Conservation (phyloP, 2,329 filamentous ascomycete species). For the Pyricularia sp. region DNA sequence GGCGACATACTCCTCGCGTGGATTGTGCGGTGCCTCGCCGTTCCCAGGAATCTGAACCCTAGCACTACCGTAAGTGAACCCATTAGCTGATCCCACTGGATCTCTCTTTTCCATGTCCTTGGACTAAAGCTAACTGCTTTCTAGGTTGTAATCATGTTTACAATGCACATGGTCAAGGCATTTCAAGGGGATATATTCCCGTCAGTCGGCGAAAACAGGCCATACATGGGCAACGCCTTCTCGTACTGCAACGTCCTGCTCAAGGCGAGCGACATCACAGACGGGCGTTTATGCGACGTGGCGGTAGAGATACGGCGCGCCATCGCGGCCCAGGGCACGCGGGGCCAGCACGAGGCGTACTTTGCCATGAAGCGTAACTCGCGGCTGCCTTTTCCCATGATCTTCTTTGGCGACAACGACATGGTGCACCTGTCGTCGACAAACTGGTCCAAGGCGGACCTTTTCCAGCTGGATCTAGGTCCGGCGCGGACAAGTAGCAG, state of each 20-base stretch:
- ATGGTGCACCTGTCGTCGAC: background rate
- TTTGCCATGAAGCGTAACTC: background rate
- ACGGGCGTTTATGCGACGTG: background rate
- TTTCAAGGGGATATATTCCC: background rate
- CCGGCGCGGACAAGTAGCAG: too few species aligned
- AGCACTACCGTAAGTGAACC: background rate
- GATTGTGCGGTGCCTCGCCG: background rate
- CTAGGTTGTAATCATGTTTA: background rate
- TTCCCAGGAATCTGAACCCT: background rate
- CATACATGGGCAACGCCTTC: background rate
- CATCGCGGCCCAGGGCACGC: background rate
- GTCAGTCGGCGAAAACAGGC: background rate
- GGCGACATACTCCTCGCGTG: background rate
- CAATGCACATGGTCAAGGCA: background rate
- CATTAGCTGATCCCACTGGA: too few species aligned
- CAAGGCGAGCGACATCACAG: background rate
- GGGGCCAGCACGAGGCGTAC: background rate
- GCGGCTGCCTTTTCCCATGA: background rate
- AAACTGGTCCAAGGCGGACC: background rate
- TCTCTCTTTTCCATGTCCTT: background rate
- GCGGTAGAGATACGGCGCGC: background rate
- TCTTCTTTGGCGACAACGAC: background rate
- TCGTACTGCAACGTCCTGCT: background rate
- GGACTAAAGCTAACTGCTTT: background rate
- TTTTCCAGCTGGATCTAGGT: background rate